A percentile compares a stretch with the other conserved stretches of the same genome.
These are phyloP conservation scores for Apiospora rasikravindrae DNA, from an alignment of 2,329 filamentous ascomycete genomes.

Conservation along the genomic window DNA sequence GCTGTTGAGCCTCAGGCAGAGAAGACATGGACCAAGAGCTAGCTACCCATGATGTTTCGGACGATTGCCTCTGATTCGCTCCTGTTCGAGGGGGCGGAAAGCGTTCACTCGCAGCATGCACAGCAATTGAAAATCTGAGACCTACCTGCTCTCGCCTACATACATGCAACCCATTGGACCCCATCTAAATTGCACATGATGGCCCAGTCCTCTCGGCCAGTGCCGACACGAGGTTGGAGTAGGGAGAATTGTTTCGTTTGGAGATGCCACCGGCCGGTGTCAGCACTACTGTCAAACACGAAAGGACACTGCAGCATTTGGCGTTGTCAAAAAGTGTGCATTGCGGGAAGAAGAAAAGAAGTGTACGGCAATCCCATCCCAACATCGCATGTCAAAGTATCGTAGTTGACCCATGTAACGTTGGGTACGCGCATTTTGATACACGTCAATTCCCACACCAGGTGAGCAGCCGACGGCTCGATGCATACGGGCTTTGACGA, in stretches of 20 bases:
- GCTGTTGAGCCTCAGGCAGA: background rate
- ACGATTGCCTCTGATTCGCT: background rate
- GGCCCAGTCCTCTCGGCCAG: slow-evolving; percentile 2
- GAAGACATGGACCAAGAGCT: background rate
- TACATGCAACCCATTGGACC: background rate
- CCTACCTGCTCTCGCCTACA: background rate
- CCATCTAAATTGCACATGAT: background rate
- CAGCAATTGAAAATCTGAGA: background rate
- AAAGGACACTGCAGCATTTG: slow-evolving; percentile 1
- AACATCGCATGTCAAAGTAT: background rate
- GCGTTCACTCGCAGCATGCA: background rate
- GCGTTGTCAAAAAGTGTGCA: background rate
- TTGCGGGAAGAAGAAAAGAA: background rate
- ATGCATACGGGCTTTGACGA: background rate
- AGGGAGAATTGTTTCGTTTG: background rate
- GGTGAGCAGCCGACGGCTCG: background rate
- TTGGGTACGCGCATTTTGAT: background rate
- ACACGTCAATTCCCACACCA: background rate
- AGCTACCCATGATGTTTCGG: background rate
- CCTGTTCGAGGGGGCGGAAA: background rate
- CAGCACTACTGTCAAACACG: background rate
- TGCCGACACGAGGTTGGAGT: slow-evolving; percentile 1
- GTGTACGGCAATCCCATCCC: background rate
- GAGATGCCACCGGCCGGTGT: background rate
- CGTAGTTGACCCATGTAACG: background rate